Percentiles rank a stretch among this genome's conserved stretches.
These are phyloP conservation scores for Globisporangium rhizosaccharum DNA, from an alignment of 352 stramenopile species.

Conservation along the genomic window DNA sequence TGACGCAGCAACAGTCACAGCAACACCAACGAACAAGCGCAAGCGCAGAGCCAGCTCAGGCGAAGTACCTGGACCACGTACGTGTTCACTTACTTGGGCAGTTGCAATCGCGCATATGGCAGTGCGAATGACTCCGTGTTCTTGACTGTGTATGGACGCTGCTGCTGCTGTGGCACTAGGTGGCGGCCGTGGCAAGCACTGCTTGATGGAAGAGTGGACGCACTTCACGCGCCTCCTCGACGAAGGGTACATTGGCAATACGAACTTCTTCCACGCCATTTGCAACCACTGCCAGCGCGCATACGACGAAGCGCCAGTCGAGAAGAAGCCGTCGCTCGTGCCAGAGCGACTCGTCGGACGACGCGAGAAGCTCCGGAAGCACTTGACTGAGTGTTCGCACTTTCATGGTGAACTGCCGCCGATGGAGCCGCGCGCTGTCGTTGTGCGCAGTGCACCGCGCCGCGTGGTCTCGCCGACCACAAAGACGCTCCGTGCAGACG, in stretches of 20 bases:
- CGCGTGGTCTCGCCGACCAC: background rate
- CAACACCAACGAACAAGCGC: conserved; percentile 29
- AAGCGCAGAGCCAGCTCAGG: conserved; percentile 35
- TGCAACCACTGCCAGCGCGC: conserved; percentile 69
- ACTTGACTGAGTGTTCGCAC: conserved; percentile 48
- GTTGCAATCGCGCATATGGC: background rate
- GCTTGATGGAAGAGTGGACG: conserved; percentile 80
- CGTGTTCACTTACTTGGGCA: background rate
- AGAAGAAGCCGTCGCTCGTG: conserved; percentile 45
- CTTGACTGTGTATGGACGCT: background rate
- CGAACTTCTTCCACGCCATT: conserved; percentile 73
- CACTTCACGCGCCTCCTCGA: conserved; percentile 73
- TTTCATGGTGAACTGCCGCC: conserved; percentile 65
- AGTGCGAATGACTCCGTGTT: background rate
- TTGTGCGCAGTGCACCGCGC: background rate
- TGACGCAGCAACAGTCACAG: background rate
- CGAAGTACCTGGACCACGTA: conserved; percentile 30
- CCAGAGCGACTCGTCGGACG: conserved; percentile 69
- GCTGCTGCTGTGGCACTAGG: background rate
- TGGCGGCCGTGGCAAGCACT: conserved; percentile 63
- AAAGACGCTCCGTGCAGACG: background rate
- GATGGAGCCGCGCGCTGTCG: conserved; percentile 27
- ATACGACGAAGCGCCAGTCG: conserved; percentile 42
- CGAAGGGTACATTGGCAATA: conserved; percentile 79
- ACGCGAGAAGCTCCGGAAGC: conserved; percentile 77